Base-by-base conservation (phyloP, 805 yeast genomes). In the Candida anglica region DNA sequence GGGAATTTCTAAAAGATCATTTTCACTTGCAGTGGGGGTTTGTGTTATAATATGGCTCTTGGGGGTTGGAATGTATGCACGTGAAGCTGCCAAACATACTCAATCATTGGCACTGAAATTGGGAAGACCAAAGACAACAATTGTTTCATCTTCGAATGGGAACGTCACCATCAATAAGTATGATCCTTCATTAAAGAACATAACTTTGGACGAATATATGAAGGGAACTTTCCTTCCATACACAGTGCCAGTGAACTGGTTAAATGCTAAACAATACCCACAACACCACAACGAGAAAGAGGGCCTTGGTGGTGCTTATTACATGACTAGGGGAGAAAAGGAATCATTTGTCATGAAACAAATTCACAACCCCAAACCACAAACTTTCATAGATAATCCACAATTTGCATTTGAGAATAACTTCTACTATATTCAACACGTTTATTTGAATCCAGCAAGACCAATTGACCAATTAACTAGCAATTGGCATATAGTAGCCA, bases 401-500 rank as follows among this genome's bases (percentile, higher is more conserved):
- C 57, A 49, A 19, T 70, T 84, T 34, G 43, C 44, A 0, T 74
- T 68, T 47, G 55, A 66, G 2, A 77, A 67, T 42, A 48, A 49
- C 31, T 60, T 60, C 40, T 56, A 58, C 43, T 40, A 55, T 26
- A 45, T 55, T 2, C 42, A 50, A 0, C 57, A 54, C 2, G 54
- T 74, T 28, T 30, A 40, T 0, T 62, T 81, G 2, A 58, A 62
- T 30, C 65, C 69, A 5, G 44, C 60, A 0, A 48, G 69, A 9
- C 58, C 68, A 4, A 58, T 80, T 6, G 76, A 73, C 43, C 60
- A 66, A 25, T 51, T 66, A 7, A 30, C 32, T 3, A 57, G 69
- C 15, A 69, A 49, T 14, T 37, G 61, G 46, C 81, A 78, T 1
- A 52, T 91, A 9, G 52, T 87, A 2, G 58, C 59, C 4, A 69